phyloP scores from a whole-genome alignment of 768 basidiomycete genomes.

The Rhizopogon vulgaris region DNA sequence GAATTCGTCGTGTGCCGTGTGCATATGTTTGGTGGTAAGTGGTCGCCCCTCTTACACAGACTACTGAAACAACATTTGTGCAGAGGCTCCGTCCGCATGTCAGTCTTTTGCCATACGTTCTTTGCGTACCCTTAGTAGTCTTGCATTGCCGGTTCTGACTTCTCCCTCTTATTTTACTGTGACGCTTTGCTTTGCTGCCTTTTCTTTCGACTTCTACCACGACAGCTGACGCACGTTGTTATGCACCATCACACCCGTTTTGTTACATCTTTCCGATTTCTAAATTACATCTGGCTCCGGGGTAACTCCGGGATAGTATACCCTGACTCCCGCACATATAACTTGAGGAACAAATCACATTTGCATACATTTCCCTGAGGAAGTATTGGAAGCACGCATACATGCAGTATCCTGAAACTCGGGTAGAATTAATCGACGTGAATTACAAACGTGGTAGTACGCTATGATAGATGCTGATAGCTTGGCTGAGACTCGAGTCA shows the following conservation, averaged over 20 bases:
- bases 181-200: slow-evolving; percentile 9
- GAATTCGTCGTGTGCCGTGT: slow-evolving; percentile 3
- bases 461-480: too few species aligned
- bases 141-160: slow-evolving; percentile 1
- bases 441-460: too few species aligned
- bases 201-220: neutral
- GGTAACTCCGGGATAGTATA: slow-evolving; percentile 11
- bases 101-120: slow-evolving; percentile 26
- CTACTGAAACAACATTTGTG: neutral
- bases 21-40: slow-evolving; percentile 18
- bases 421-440: too few species aligned
- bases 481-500: too few species aligned
- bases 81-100: slow-evolving; percentile 9
- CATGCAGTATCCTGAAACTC: too few species aligned
- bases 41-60: slow-evolving; percentile 17
- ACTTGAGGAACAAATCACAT: neutral
- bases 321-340: slow-evolving; percentile 3
- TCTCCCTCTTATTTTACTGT: slow-evolving; percentile 11
- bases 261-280: slow-evolving; percentile 9
- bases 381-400: neutral
- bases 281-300: slow-evolving; percentile 7
- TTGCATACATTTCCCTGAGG: neutral
- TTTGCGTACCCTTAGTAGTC: slow-evolving; percentile 17
- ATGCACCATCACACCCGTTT: slow-evolving; percentile 2
- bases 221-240: neutral